These are phyloP conservation scores for Petunia secreta DNA, from an alignment of 257 asterid species.

Conservation along the genomic window DNA sequence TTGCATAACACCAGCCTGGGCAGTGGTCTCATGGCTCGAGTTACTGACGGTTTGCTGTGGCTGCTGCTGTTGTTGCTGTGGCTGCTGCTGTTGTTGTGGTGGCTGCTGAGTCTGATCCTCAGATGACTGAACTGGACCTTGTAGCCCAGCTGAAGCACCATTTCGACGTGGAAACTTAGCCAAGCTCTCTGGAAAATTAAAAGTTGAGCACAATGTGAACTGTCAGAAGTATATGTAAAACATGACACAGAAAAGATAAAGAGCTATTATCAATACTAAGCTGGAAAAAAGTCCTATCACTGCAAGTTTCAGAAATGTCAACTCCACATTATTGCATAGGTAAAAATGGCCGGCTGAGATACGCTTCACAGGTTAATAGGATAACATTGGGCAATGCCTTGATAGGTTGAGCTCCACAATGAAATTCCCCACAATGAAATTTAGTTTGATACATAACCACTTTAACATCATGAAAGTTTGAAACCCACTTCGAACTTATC, in stretches of 20 bases:
- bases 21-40: constrained; percentile 53
- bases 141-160: constrained; percentile 56
- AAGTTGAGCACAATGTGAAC: constrained; percentile 5
- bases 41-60: constrained; percentile 23
- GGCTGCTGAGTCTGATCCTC: constrained; percentile 51
- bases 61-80: constrained; percentile 41
- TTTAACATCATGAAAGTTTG: neutral
- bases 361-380: neutral
- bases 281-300: neutral
- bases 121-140: constrained; percentile 60
- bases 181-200: constrained; percentile 73
- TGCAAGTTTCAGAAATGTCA: neutral
- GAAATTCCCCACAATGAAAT: neutral
- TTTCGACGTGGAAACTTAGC: constrained; percentile 84
- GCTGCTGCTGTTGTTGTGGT: constrained; percentile 59
- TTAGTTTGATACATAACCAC: neutral
- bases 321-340: neutral
- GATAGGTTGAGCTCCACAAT: neutral
- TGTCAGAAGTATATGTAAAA: neutral
- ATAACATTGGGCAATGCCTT: neutral
- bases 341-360: neutral
- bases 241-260: neutral
- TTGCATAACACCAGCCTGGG: constrained; percentile 50
- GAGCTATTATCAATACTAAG: neutral
- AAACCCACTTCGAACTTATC: neutral